Percentiles rank a stretch among this genome's conserved stretches.
Evolutionary conservation across 441 rosid species (phyloP).

Genomic region (Geranium incanum): DNA sequence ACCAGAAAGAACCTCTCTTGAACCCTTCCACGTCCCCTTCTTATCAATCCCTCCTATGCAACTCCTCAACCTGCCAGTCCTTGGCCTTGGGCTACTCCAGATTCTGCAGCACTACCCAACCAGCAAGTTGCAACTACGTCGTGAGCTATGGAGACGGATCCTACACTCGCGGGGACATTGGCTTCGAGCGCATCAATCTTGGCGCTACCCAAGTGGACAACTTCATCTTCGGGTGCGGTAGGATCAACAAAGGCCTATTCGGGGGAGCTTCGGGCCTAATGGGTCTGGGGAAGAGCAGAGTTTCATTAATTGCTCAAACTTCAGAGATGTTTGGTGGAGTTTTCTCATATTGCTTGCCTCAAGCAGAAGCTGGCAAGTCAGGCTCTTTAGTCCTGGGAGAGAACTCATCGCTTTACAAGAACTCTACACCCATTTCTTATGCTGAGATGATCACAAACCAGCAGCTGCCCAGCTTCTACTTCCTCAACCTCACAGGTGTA

Average conservation of each 20-base stretch:
- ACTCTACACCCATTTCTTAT: conserved; percentile 52
- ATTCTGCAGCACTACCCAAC: conserved; percentile 18
- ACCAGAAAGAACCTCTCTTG: conserved; percentile 65
- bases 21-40: conserved; percentile 58
- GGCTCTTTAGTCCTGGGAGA: conserved; percentile 73
- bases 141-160: conserved; percentile 90
- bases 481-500: conserved; percentile 67
- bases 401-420: conserved; percentile 50
- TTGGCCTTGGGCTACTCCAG: background rate
- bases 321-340: conserved; percentile 45
- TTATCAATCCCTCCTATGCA: conserved; percentile 46
- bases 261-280: conserved; percentile 84
- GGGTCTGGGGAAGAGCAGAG: conserved; percentile 73
- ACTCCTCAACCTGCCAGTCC: conserved; percentile 59
- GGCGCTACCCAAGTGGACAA: conserved; percentile 35
- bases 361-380: conserved; percentile 49
- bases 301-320: conserved; percentile 69
- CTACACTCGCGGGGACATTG: conserved; percentile 68
- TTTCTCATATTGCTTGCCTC: conserved; percentile 86
- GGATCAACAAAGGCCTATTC: conserved; percentile 64
- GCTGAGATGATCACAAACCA: conserved; percentile 57
- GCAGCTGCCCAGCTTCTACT: conserved; percentile 58
- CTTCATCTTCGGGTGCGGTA: conserved; percentile 76
- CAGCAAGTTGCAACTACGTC: conserved; percentile 47
- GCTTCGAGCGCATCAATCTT: conserved; percentile 42